Evolutionary conservation across 2,329 filamentous ascomycete species (phyloP).

Genomic region (Alternaria metachromatica): DNA sequence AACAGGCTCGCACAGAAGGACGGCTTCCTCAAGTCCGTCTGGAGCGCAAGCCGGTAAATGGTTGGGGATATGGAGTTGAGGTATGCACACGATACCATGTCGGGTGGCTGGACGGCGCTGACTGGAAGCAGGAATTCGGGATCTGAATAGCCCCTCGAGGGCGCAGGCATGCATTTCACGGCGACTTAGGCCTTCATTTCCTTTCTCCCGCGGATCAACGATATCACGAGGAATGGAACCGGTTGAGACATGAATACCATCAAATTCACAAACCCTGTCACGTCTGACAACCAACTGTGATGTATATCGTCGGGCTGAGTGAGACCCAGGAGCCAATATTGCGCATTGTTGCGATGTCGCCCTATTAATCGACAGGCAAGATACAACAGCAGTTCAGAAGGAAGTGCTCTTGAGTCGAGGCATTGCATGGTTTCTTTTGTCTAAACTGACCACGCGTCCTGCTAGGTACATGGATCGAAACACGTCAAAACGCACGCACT

Average conservation of each 20-base stretch:
- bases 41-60: slow-evolving; percentile 72
- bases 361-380: neutral
- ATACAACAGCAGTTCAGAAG: neutral
- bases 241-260: slow-evolving; percentile 39
- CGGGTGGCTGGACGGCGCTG: slow-evolving; percentile 11
- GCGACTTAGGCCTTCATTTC: slow-evolving; percentile 36
- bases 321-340: neutral
- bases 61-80: slow-evolving; percentile 41
- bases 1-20: slow-evolving; percentile 97
- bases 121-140: slow-evolving; percentile 36
- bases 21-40: slow-evolving; percentile 96
- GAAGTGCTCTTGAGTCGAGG: neutral
- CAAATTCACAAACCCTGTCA: slow-evolving; percentile 35
- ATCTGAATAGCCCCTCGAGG: slow-evolving; percentile 34
- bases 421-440: neutral
- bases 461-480: neutral
- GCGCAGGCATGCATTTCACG: slow-evolving; percentile 38
- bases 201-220: slow-evolving; percentile 36
- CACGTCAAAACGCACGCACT: neutral
- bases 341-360: neutral
- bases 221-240: slow-evolving; percentile 43
- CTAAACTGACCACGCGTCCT: neutral
- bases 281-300: slow-evolving; percentile 2
- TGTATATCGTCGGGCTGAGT: neutral
- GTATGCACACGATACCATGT: slow-evolving; percentile 18